Base-by-base conservation (phyloP, 768 basidiomycete genomes). In the Leccinum longicurvipes region DNA sequence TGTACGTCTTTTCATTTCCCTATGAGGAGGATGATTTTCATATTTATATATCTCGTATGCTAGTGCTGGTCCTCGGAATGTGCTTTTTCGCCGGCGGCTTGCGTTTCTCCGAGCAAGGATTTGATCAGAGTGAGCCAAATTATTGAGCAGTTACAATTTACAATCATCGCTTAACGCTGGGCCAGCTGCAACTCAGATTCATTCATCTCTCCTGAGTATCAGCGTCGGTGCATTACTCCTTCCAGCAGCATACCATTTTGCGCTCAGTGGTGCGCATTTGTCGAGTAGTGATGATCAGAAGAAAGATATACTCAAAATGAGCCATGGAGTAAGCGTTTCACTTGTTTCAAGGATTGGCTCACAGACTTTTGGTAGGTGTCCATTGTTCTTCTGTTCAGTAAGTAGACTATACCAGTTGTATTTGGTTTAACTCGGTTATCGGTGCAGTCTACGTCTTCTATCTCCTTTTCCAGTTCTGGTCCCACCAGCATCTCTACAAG, bases 71-170 rank as follows among this genome's bases (percentile, higher is more conserved):
- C 17, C 78, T 93, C 28, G 91, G 91, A 48, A 91, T 93, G 91
- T 92, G 91, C 65, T 93, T 93, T 74, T 92, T 93, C 61, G 89
- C 87, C 21, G 91, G 90, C 54, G 91, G 91, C 19, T 73, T 84
- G 50, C 81, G 81, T 61, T 92, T 83, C 65, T 87, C 86, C 19
- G 86, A 91, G 61, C 91, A 92, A 72, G 89, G 85, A 1, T 89
- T 91, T 63, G 84, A 85, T 47, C 72, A 79, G 39, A 85, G 89
- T 89, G 60, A 65, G 87, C 76, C 32, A 15, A 32, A 23, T 15
- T 1, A 6, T 54, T 25, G 6, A 21, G 32, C 15, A 21, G n/a
- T 8, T 14, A 21, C 8, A 14, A 15, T 15, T 8, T 14, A 21
- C 8, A 14, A 15, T 15, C 44, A 17, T 49, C 34, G 15, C 60